Evolutionary conservation across 495 filamentous ascomycete species (phyloP).

Genomic region (Trichoderma orchidacearum): DNA sequence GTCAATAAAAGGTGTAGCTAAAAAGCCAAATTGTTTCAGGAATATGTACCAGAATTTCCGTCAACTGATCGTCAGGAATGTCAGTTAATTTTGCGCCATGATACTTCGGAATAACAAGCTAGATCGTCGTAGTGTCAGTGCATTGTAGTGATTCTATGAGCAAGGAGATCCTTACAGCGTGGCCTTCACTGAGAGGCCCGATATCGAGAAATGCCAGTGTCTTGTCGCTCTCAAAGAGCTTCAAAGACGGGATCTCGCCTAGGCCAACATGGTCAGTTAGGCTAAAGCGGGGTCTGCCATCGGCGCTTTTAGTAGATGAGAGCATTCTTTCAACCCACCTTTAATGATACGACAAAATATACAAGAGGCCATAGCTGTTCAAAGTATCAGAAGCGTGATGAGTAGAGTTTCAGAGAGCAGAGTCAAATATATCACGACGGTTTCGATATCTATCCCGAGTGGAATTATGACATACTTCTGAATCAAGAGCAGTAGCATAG

Average conservation of each 20-base stretch:
- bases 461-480: too few relatives aligned
- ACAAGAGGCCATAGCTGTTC: constrained; percentile 36
- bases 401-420: too few relatives aligned
- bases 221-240: constrained; percentile 87
- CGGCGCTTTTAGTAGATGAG: background rate
- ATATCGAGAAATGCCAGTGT: constrained; percentile 96
- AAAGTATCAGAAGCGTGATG: too few relatives aligned
- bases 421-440: too few relatives aligned
- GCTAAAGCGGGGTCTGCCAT: constrained; percentile 3
- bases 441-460: too few relatives aligned
- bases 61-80: constrained; percentile 79
- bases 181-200: constrained; percentile 69
- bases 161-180: constrained; percentile 43
- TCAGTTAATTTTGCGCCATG: constrained; percentile 89
- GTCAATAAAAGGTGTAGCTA: background rate
- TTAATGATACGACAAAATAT: constrained; percentile 99
- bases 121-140: background rate
- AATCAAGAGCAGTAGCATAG: too few relatives aligned
- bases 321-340: constrained; percentile 53
- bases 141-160: background rate
- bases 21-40: background rate
- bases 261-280: constrained; percentile 4
- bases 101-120: constrained; percentile 95
- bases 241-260: constrained; percentile 93
- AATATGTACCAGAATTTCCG: constrained; percentile 57